Evolutionary conservation across 192 early-diverging fungal species (phyloP).

Genomic region (Haplosporangium gracile): DNA sequence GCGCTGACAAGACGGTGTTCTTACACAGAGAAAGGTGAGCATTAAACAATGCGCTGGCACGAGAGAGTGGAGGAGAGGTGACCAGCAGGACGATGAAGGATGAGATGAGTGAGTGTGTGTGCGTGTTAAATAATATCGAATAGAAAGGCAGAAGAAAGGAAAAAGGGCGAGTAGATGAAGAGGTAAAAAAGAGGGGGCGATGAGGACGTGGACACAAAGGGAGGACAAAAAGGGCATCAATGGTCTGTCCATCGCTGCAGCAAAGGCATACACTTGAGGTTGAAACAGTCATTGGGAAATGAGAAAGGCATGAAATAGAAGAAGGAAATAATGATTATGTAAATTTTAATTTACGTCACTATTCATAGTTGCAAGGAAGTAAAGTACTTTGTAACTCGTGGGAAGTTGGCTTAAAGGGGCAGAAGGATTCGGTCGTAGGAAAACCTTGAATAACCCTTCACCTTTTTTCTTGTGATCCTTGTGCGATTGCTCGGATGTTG

Average conservation of each 20-base stretch:
- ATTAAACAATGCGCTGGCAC: not conserved
- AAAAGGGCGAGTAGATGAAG: not conserved
- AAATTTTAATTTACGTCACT: not conserved
- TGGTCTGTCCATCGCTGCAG: constrained; percentile 3
- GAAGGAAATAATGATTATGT: not conserved
- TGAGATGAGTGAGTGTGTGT: not conserved
- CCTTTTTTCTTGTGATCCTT: not conserved
- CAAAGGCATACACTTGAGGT: not conserved
- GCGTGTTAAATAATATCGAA: not conserved
- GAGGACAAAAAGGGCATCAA: not conserved
- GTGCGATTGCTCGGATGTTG: not conserved
- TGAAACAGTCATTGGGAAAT: not conserved
- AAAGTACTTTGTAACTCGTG: not conserved
- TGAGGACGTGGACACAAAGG: not conserved
- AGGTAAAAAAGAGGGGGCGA: not conserved
- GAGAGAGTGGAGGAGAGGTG: not conserved
- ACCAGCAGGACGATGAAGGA: not conserved
- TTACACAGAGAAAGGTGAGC: not conserved
- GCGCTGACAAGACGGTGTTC: not conserved
- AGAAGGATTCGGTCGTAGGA: not conserved
- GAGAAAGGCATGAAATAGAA: not conserved
- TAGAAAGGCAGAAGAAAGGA: not conserved
- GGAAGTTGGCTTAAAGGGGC: not conserved
- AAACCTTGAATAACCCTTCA: not conserved
- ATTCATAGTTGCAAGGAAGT: not conserved